A percentile compares a stretch with the other conserved stretches of the same genome.
Conservation (phyloP, 495 filamentous ascomycete species). For the Hypoxylon subgilvum region DNA sequence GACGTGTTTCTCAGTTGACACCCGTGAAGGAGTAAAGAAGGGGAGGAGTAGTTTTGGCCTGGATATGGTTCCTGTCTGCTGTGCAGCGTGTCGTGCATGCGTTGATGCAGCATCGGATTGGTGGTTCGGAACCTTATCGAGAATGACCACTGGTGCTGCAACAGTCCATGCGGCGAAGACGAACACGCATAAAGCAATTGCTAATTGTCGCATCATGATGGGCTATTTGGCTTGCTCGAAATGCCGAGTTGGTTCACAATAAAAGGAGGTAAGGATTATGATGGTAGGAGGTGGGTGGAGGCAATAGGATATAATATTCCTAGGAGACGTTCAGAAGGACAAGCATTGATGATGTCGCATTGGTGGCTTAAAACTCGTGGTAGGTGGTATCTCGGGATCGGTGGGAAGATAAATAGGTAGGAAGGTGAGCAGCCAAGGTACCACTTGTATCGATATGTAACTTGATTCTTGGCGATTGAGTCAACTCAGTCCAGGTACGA, state of each 20-base stretch:
- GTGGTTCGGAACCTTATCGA: constrained; percentile 16
- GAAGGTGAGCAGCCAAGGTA: too few species aligned
- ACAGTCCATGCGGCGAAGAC: constrained; percentile 21
- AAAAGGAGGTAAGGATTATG: neutral
- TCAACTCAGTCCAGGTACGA: constrained; percentile 19
- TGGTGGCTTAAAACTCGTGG: constrained; percentile 4
- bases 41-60: neutral
- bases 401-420: neutral
- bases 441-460: neutral
- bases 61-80: neutral
- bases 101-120: constrained; percentile 15
- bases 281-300: neutral
- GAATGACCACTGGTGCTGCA: constrained; percentile 26
- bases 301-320: constrained; percentile 7
- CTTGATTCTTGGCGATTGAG: constrained; percentile 31
- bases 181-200: constrained; percentile 19
- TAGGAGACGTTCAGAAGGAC: too few species aligned
- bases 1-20: constrained; percentile 21
- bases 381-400: neutral
- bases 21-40: constrained; percentile 10
- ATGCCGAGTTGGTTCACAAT: neutral
- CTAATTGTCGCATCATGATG: constrained; percentile 33
- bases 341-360: neutral
- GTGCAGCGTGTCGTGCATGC: constrained; percentile 10
- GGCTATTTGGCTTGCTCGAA: neutral